Evolutionary conservation across 352 stramenopile genomes (phyloP), one percentile per base, ranked within the genome.

Genomic region (Phytophthora colocasiae): DNA sequence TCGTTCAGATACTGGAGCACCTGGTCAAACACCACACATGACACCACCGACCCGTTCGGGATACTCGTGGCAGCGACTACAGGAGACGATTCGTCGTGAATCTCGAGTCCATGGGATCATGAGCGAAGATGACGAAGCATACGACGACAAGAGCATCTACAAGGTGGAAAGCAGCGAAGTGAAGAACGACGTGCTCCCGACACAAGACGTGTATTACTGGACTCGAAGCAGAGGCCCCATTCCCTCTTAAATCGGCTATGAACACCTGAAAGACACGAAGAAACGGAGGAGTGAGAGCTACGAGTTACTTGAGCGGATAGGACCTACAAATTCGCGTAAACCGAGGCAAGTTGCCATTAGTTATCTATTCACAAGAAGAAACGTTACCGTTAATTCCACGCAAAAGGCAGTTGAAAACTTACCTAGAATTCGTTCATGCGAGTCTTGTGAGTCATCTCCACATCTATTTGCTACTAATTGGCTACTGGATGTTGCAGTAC

Each of bases 31-130:
- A 47, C 11, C 36, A 6, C 57, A 58, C 40, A 66, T 50, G 36
- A 27, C 48, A 49, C 58, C 43, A 10, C 17, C 68, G 4, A 65
- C 6, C 55, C 71, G 72, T 19, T 44, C 73, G 19, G 83, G 80
- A n/a, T 94, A 94, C 68, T 92, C 83, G 46, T 94, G 86, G 86
- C 71, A 85, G 27, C 67, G 83, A 47, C 73, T 94, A 2, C 86
- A 94, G 61, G 86, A 92, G 54, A 92, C 82, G 0, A 83, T 92
- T 43, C 72, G 71, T 29, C 81, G 69, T 32, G 83, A 94, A 69
- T 94, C 83, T 5, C 77, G 79, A 32, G 80, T 71, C 24, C 71
- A 91, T n/a, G 79, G 82, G 5, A 75, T 92, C 47, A 61, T 75
- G 12, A 76, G 80, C 22, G 72, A 85, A 8, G 71, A 83, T 4